Base-by-base conservation (phyloP, 257 asterid species). In the Salvia miltiorrhiza region DNA sequence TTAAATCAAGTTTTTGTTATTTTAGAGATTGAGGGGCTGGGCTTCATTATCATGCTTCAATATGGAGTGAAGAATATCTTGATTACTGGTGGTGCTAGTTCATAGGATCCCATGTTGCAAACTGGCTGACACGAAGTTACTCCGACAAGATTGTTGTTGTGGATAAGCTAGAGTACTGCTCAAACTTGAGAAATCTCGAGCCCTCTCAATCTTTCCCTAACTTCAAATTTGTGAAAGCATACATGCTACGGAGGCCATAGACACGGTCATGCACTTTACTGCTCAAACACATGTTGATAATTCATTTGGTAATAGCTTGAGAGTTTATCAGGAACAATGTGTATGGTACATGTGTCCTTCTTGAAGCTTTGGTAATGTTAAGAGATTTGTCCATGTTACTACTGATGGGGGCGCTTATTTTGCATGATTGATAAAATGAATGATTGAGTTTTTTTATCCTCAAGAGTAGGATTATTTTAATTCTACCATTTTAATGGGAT, bases 61-160 rank as follows among this genome's bases (percentile, higher is more conserved):
- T 73, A 76, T 68, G 67, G 19, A 53, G 85, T 85, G 14, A 69
- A 80, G 72, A 80, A 83, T 58, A 80, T 83, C 60, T 52, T 83
- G 71, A 80, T 80, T 44, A 83, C 83, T n/a, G 86, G 83, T 13
- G 86, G 78, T 68, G 86, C 81, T 65, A 83, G 86, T 81, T 81
- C 73, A 78, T 78, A 58, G 83, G 78, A 73, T 81, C 83, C 16
- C 86, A 78, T 78, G 79, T 81, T 41, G 77, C 83, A 3, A 81
- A 76, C 77, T 43, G 80, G 81, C 75, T 81, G 53, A 73, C 79
- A 11, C 70, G 40, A 9, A 75, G 71, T 28, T 66, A 80, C 77
- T 58, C 81, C 0, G 76, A 83, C 80, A 75, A 47, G 72, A 74
- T 83, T 62, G 48, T 83, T 66, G 87, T 83, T 41, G 81, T 83